A percentile compares a stretch with the other conserved stretches of the same genome.
Conservation (phyloP, 106 monocot species). For the Dactylorhiza incarnata region DNA sequence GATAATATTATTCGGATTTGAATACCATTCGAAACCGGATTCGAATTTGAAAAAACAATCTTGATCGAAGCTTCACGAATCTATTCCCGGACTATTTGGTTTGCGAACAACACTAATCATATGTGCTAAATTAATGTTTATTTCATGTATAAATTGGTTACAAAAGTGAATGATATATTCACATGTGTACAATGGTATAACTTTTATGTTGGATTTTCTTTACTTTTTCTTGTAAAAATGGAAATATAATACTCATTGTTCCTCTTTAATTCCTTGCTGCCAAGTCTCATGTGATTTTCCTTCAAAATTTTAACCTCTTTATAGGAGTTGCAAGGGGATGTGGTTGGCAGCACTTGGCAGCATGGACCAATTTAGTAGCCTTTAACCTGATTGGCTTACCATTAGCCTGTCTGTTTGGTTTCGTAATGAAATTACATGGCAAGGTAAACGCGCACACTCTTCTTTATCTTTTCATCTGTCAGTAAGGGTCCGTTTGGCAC, state of each 20-base stretch:
- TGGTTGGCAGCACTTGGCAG: conserved; percentile 88
- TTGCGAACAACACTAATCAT: too few species aligned
- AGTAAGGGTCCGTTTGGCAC: too few species aligned
- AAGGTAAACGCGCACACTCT: conserved; percentile 25
- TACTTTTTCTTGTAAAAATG: neutral
- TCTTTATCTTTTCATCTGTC: neutral
- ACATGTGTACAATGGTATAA: too few species aligned
- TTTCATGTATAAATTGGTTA: too few species aligned
- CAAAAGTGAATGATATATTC: too few species aligned
- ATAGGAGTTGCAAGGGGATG: conserved; percentile 89
- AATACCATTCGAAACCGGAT: too few species aligned
- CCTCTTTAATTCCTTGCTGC: neutral
- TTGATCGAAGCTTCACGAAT: too few species aligned
- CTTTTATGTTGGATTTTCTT: neutral
- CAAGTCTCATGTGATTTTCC: neutral
- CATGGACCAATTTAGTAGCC: conserved; percentile 68
- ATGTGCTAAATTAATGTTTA: too few species aligned
- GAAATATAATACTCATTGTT: neutral
- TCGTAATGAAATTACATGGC: conserved; percentile 32
- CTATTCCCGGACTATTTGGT: too few species aligned
- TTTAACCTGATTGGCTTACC: conserved; percentile 74
- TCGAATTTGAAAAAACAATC: too few species aligned
- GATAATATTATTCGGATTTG: too few species aligned
- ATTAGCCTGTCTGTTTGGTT: conserved; percentile 48
- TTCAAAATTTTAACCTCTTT: neutral